Percentiles rank a stretch among this genome's conserved stretches.
Evolutionary conservation across 306 rosid genomes (phyloP).

Genomic region (Vigna nakashimae): DNA sequence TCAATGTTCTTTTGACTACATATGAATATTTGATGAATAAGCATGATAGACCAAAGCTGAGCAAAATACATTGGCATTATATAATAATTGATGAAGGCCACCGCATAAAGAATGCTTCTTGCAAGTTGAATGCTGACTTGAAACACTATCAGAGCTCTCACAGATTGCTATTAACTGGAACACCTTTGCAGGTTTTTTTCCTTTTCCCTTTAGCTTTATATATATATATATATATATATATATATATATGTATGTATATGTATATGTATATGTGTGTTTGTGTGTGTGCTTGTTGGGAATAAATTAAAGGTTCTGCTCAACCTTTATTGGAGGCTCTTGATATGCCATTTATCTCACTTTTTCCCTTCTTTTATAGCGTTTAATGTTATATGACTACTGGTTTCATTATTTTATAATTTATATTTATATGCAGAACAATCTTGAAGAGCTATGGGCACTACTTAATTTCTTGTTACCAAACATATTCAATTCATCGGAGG

Average conservation of each 20-base stretch:
- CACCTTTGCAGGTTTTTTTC: conserved; percentile 86
- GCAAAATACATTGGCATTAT: conserved; percentile 97
- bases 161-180: conserved; percentile 97
- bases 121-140: conserved; percentile 97
- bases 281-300: conserved; percentile 19
- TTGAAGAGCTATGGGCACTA: conserved; percentile 97
- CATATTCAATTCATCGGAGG: conserved; percentile 95
- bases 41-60: conserved; percentile 97
- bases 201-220: not conserved
- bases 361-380: conserved; percentile 4
- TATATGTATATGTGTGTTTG: too few species aligned
- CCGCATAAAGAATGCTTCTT: conserved; percentile 99
- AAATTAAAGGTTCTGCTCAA: conserved; percentile 22
- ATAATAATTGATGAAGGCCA: conserved; percentile 98
- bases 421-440: conserved; percentile 78
- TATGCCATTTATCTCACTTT: conserved; percentile 23
- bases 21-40: conserved; percentile 99
- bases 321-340: conserved; percentile 28
- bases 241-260: too few species aligned
- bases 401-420: conserved; percentile 26
- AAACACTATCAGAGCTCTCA: conserved; percentile 96
- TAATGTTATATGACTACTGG: conserved; percentile 42
- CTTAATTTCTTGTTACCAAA: conserved; percentile 97
- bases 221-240: too few species aligned
- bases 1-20: conserved; percentile 95